Conservation (phyloP, 495 filamentous ascomycete species). For the Jackrogersella multiformis region DNA sequence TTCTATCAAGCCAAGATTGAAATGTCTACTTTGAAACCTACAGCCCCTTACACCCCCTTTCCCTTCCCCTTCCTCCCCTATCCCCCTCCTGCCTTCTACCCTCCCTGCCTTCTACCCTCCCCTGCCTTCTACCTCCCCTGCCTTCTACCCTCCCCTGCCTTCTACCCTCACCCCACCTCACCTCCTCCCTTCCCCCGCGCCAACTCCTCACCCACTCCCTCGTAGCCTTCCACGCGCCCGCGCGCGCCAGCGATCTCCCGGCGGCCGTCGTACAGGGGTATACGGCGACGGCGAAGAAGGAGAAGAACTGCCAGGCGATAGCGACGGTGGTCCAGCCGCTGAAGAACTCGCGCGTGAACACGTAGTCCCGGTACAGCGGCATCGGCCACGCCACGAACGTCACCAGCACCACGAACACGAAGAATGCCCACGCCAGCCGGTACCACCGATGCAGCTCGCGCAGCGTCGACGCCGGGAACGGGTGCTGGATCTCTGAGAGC, state of each 20-base stretch:
- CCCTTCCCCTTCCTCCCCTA: too few species aligned
- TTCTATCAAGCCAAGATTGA: neutral
- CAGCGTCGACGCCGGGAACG: slow-evolving; percentile 60
- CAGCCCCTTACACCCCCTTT: neutral
- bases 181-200: neutral
- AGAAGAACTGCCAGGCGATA: slow-evolving; percentile 27
- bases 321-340: slow-evolving; percentile 77
- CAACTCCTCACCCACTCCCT: slow-evolving; percentile 4
- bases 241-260: slow-evolving; percentile 45
- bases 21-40: neutral
- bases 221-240: slow-evolving; percentile 45
- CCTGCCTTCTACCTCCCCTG: neutral
- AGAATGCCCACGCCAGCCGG: slow-evolving; percentile 74
- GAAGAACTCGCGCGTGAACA: slow-evolving; percentile 84
- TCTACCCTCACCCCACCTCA: neutral
- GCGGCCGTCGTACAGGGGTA: slow-evolving; percentile 47
- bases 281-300: slow-evolving; percentile 14
- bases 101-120: neutral
- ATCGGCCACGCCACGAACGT: slow-evolving; percentile 85
- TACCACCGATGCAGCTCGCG: slow-evolving; percentile 70
- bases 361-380: slow-evolving; percentile 82
- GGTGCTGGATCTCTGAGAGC: slow-evolving; percentile 36
- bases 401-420: slow-evolving; percentile 71
- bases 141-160: neutral
- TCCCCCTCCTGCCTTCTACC: too few species aligned